These are phyloP conservation scores for Trametes polyzona DNA, from an alignment of 1,284 basidiomycete genomes.

Conservation along the genomic window DNA sequence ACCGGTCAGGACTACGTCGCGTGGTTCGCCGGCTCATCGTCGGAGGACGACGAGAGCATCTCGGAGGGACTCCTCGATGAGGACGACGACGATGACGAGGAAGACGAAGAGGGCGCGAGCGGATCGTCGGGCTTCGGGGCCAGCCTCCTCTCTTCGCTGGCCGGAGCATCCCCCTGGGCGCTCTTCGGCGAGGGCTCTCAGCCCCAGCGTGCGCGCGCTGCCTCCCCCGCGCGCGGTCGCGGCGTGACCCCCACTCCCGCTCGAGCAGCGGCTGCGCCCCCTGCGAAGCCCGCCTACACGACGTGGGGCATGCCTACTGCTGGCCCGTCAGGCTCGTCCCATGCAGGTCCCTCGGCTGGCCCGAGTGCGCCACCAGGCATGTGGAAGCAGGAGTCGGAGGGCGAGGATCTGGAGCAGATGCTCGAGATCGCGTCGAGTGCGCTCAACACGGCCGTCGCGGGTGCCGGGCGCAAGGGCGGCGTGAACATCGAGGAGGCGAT, in stretches of 20 bases:
- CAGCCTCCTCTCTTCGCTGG: constrained; percentile 17
- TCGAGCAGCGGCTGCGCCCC: constrained; percentile 3
- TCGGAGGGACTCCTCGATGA: constrained; percentile 9
- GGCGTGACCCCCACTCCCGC: constrained; percentile 14
- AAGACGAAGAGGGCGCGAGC: not conserved
- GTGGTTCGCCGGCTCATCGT: constrained; percentile 26
- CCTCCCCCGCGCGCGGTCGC: constrained; percentile 17
- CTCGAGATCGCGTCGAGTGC: constrained; percentile 18
- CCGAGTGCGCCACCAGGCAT: not conserved
- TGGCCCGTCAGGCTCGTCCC: constrained; percentile 1
- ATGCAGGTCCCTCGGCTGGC: constrained; percentile 1
- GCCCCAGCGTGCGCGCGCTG: constrained; percentile 12
- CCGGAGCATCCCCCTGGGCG: constrained; percentile 23
- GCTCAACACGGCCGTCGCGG: constrained; percentile 8
- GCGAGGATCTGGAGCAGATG: constrained; percentile 16
- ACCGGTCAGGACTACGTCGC: constrained; percentile 21
- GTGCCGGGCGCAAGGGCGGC: not conserved
- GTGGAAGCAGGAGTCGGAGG: constrained; percentile 13
- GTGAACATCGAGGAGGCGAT: constrained; percentile 23
- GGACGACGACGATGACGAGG: constrained; percentile 13
- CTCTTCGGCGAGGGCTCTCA: constrained; percentile 15
- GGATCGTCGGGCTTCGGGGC: not conserved
- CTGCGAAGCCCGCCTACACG: constrained; percentile 3
- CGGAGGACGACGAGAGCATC: constrained; percentile 22
- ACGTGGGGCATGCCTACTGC: constrained; percentile 2